These are phyloP conservation scores for Erythrobasidium hasegawianum DNA, from an alignment of 1,284 basidiomycete species.

Conservation along the genomic window DNA sequence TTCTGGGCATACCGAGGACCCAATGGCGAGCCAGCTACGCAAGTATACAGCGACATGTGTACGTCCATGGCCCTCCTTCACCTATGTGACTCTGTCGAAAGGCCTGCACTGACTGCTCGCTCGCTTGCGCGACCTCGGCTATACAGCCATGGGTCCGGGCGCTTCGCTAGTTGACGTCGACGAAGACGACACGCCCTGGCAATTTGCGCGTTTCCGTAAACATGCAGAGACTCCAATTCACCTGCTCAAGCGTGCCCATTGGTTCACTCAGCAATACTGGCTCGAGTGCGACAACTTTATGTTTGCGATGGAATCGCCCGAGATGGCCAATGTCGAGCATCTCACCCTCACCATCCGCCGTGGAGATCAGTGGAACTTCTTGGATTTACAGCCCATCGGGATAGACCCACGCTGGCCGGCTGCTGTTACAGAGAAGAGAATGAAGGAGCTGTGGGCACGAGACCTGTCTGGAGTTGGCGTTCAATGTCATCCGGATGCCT, in stretches of 20 bases:
- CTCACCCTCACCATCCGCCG: constrained; percentile 28
- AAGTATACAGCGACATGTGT: neutral
- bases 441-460: constrained; percentile 28
- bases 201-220: constrained; percentile 22
- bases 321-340: constrained; percentile 24
- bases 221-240: constrained; percentile 26
- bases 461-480: constrained; percentile 12
- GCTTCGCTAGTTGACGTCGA: constrained; percentile 12
- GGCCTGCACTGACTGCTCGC: no score
- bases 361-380: constrained; percentile 29
- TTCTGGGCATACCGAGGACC: constrained; percentile 31
- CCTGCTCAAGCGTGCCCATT: constrained; percentile 6
- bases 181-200: constrained; percentile 33
- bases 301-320: constrained; percentile 6
- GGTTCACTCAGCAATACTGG: constrained; percentile 32
- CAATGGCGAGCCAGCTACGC: constrained; percentile 21
- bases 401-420: constrained; percentile 28
- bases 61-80: no score
- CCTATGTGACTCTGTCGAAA: no score
- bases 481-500: constrained; percentile 20
- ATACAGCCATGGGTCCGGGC: no score
- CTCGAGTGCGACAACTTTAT: constrained; percentile 33
- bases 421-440: constrained; percentile 15
- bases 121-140: no score
- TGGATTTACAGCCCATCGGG: constrained; percentile 20